Conservation (phyloP, 1,139 yeast species). For the Lodderomyces jiufengensis region DNA sequence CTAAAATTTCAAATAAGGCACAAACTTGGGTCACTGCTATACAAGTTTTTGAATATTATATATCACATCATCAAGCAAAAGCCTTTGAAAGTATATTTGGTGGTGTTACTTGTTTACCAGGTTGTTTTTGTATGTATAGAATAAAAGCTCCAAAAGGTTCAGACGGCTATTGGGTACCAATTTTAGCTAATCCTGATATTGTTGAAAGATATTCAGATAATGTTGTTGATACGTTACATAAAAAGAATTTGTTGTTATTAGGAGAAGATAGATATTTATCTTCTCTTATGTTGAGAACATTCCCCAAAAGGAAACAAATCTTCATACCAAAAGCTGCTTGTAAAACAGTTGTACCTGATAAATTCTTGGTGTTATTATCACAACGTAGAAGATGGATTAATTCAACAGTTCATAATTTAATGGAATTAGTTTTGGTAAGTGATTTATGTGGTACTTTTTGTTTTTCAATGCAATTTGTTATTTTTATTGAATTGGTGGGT, state of each 20-base stretch:
- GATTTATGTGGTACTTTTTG: slow-evolving; percentile 97
- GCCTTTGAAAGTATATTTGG: slow-evolving; percentile 97
- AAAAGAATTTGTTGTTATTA: slow-evolving; percentile 78
- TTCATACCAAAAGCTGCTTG: slow-evolving; percentile 95
- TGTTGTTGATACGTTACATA: slow-evolving; percentile 81
- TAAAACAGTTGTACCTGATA: slow-evolving; percentile 87
- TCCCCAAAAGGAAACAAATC: slow-evolving; percentile 90
- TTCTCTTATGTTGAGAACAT: slow-evolving; percentile 85
- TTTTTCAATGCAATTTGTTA: slow-evolving; percentile 94
- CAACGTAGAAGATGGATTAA: slow-evolving; percentile 99
- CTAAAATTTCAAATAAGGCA: slow-evolving; percentile 84
- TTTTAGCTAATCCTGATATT: slow-evolving; percentile 91
- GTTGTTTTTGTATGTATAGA: slow-evolving; percentile 95
- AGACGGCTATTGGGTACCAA: slow-evolving; percentile 95
- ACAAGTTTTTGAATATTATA: slow-evolving; percentile 93
- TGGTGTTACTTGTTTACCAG: slow-evolving; percentile 96
- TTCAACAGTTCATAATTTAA: slow-evolving; percentile 91
- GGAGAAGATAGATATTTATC: slow-evolving; percentile 94
- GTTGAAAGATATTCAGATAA: slow-evolving; percentile 94
- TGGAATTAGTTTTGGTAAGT: slow-evolving; percentile 84
- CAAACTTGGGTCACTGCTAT: slow-evolving; percentile 91
- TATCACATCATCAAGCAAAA: slow-evolving; percentile 94
- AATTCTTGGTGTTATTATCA: slow-evolving; percentile 75
- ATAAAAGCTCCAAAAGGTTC: slow-evolving; percentile 89
- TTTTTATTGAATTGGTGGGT: slow-evolving; percentile 82